Evolutionary conservation across 2,329 filamentous ascomycete species (phyloP).

Genomic region (Aotearoamyces nothofagi): DNA sequence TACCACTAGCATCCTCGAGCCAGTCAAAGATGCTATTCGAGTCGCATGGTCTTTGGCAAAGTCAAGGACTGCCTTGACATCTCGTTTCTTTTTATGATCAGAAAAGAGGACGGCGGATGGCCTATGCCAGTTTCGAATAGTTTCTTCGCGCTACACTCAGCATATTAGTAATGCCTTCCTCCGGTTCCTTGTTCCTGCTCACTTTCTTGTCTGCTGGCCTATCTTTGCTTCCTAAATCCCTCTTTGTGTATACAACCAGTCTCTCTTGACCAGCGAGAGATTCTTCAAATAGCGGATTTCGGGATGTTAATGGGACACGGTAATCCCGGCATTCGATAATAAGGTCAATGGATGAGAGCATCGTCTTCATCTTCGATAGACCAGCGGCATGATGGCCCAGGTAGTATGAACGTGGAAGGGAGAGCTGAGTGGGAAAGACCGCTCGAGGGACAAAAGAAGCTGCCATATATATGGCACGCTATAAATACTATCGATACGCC

Average conservation of each 20-base stretch:
- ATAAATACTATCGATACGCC: no score
- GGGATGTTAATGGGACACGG: conserved; percentile 73
- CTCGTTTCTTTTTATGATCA: conserved; percentile 27
- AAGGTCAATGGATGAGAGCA: conserved; percentile 68
- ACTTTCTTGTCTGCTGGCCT: conserved; percentile 3
- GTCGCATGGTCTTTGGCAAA: conserved; percentile 33
- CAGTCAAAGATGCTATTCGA: conserved; percentile 49
- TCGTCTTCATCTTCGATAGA: conserved; percentile 65
- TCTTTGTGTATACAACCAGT: conserved; percentile 82
- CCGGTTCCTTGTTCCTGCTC: no score
- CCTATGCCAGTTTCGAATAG: conserved; percentile 36
- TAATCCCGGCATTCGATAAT: conserved; percentile 93
- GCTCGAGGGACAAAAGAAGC: conserved; percentile 54
- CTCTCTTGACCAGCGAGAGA: conserved; percentile 57
- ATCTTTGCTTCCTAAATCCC: conserved; percentile 46
- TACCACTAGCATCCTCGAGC: conserved; percentile 74
- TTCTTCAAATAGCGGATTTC: conserved; percentile 80
- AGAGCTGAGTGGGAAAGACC: conserved; percentile 54
- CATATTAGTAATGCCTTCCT: no score
- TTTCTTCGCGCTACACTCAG: conserved; percentile 33
- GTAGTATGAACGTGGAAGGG: conserved; percentile 81
- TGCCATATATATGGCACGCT: conserved; percentile 3
- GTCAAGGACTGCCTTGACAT: conserved; percentile 26
- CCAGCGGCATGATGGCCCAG: conserved; percentile 83
- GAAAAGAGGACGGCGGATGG: conserved; percentile 37